phyloP scores from a whole-genome alignment of 441 rosid species.

The Croton laevigatus region DNA sequence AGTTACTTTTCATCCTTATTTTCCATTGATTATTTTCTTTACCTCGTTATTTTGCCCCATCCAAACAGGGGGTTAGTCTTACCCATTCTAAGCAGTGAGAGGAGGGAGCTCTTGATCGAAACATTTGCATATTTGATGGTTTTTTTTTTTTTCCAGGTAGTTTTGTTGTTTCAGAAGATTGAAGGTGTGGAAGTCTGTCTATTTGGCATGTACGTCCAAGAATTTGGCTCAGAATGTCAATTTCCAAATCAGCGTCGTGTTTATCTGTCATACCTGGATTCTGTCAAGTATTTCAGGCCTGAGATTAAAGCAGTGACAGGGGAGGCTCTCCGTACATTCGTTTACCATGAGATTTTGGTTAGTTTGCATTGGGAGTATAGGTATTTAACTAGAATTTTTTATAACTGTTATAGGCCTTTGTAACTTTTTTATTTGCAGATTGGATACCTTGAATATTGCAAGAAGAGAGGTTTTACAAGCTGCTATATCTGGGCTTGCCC shows the following conservation, averaged over 20 bases:
- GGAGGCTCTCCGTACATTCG: slow-evolving; percentile 97
- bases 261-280: slow-evolving; percentile 93
- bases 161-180: slow-evolving; percentile 96
- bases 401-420: slow-evolving; percentile 12
- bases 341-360: slow-evolving; percentile 98
- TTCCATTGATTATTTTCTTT: no score
- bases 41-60: no score
- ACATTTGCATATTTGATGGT: not conserved
- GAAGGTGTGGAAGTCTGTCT: slow-evolving; percentile 99
- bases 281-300: slow-evolving; percentile 97
- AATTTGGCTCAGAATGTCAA: slow-evolving; percentile 89
- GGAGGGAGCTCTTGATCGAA: not conserved
- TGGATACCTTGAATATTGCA: slow-evolving; percentile 99
- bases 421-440: slow-evolving; percentile 47
- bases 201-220: slow-evolving; percentile 99
- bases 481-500: slow-evolving; percentile 99
- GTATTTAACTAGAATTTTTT: slow-evolving; percentile 10
- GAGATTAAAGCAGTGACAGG: slow-evolving; percentile 91
- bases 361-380: slow-evolving; percentile 21
- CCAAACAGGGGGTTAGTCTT: not conserved
- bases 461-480: slow-evolving; percentile 97
- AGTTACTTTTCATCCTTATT: no score
- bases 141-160: slow-evolving; percentile 54
- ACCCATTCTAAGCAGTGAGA: not conserved
- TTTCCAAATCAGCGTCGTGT: slow-evolving; percentile 94